These are phyloP conservation scores for Pythium grandisporangium DNA, from an alignment of 352 stramenopile genomes.

Conservation along the genomic window DNA sequence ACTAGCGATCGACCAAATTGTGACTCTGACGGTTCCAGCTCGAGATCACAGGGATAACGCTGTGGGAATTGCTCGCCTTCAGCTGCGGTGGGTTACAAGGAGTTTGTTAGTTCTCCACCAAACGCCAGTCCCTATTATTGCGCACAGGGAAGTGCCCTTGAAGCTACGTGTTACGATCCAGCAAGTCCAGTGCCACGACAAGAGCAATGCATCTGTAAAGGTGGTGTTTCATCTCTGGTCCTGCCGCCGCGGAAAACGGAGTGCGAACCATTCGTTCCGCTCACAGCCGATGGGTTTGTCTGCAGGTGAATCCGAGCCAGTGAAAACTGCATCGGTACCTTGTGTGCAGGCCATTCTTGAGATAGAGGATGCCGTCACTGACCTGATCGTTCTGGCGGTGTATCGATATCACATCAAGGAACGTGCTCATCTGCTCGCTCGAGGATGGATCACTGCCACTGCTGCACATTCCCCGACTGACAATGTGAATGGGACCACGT, in stretches of 20 bases:
- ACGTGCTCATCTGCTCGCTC: constrained; percentile 3
- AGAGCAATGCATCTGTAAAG: too few relatives aligned
- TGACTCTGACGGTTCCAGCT: too few relatives aligned
- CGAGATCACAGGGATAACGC: too few relatives aligned
- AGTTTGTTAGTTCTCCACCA: too few relatives aligned
- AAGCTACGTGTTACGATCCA: background rate
- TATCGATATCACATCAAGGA: constrained; percentile 7
- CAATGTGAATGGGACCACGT: too few relatives aligned
- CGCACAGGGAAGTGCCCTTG: background rate
- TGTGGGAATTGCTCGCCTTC: too few relatives aligned
- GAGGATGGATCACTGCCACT: constrained; percentile 1
- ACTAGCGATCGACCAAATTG: too few relatives aligned
- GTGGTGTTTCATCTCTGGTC: constrained; percentile 2
- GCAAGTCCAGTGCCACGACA: constrained; percentile 1
- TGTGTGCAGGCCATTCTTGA: background rate
- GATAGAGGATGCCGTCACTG: constrained; percentile 1
- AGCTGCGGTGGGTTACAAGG: too few relatives aligned
- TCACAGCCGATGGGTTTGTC: too few relatives aligned
- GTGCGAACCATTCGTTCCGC: background rate
- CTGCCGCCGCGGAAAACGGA: constrained; percentile 2
- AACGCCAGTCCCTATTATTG: too few relatives aligned
- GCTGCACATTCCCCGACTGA: background rate
- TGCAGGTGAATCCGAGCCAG: too few relatives aligned
- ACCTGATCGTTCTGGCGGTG: constrained; percentile 7
- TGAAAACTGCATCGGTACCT: too few relatives aligned